These are phyloP conservation scores for Bigelowiella natans DNA, from an alignment of 78 protist species.

Conservation along the genomic window DNA sequence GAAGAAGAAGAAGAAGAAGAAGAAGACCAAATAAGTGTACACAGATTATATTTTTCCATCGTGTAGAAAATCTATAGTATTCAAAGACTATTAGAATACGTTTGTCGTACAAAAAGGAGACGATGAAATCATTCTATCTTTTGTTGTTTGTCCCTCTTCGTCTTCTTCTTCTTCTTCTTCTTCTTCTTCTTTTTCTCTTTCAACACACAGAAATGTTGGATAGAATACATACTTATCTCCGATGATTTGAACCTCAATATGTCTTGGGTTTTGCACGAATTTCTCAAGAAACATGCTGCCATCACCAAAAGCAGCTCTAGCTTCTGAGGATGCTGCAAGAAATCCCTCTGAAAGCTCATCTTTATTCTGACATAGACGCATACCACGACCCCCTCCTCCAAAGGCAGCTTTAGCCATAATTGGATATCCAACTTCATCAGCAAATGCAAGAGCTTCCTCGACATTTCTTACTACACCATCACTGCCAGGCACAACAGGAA, in stretches of 20 bases:
- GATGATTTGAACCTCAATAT: constrained; percentile 54
- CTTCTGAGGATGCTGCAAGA: constrained; percentile 18
- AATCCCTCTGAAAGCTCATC: background rate
- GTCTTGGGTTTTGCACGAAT: constrained; percentile 45
- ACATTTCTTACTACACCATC: background rate
- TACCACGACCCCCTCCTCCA: constrained; percentile 57
- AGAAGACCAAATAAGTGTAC: background rate
- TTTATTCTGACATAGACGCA: constrained; percentile 19
- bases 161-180: too few species aligned
- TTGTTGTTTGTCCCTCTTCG: too few species aligned
- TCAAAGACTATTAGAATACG: too few species aligned
- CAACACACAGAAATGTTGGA: background rate
- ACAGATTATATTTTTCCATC: too few species aligned
- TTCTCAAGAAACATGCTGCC: constrained; percentile 9
- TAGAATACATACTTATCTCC: background rate
- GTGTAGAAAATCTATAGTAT: too few species aligned
- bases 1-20: background rate
- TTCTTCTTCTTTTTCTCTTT: too few species aligned
- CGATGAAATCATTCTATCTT: background rate
- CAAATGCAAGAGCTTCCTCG: background rate
- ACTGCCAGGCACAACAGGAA: constrained; percentile 3
- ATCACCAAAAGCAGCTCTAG: constrained; percentile 44
- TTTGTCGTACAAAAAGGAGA: constrained; percentile 33
- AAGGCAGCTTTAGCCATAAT: constrained; percentile 48
- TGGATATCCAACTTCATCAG: constrained; percentile 15